Percentiles rank a stretch among this genome's conserved stretches.
These are phyloP conservation scores for Pythium sukuiense DNA, from an alignment of 352 stramenopile species.

Conservation along the genomic window DNA sequence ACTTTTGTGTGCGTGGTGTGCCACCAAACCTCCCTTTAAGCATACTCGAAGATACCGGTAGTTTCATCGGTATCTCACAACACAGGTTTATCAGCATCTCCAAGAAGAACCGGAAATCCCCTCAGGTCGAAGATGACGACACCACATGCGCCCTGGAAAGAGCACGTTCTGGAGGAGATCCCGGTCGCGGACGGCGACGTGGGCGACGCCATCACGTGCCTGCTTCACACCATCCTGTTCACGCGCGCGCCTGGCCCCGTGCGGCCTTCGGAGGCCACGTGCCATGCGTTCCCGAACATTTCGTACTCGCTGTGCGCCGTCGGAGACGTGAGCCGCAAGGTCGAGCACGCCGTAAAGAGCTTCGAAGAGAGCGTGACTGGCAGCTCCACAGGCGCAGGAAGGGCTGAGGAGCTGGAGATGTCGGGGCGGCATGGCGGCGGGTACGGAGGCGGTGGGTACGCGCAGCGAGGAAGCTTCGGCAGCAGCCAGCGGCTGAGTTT, in stretches of 20 bases:
- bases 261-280: constrained; percentile 71
- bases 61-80: background rate
- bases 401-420: constrained; percentile 11
- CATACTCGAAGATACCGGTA: background rate
- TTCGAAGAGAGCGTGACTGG: constrained; percentile 57
- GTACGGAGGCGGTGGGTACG: constrained; percentile 17
- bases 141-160: constrained; percentile 36
- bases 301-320: constrained; percentile 79
- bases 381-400: background rate
- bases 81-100: background rate
- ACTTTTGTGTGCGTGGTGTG: constrained; percentile 27
- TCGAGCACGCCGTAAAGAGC: constrained; percentile 60
- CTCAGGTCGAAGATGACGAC: background rate
- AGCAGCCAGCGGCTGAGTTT: constrained; percentile 18
- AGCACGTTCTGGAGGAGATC: constrained; percentile 70
- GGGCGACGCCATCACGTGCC: constrained; percentile 59
- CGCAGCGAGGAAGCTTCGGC: constrained; percentile 21
- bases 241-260: constrained; percentile 70
- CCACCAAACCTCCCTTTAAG: background rate
- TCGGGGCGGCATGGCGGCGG: constrained; percentile 31
- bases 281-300: constrained; percentile 69
- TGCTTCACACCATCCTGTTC: constrained; percentile 85
- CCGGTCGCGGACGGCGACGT: constrained; percentile 54
- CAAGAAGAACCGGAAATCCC: background rate
- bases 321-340: constrained; percentile 76